phyloP scores from a whole-genome alignment of 169 alveolate genomes.

The Plasmodium yoelii region DNA sequence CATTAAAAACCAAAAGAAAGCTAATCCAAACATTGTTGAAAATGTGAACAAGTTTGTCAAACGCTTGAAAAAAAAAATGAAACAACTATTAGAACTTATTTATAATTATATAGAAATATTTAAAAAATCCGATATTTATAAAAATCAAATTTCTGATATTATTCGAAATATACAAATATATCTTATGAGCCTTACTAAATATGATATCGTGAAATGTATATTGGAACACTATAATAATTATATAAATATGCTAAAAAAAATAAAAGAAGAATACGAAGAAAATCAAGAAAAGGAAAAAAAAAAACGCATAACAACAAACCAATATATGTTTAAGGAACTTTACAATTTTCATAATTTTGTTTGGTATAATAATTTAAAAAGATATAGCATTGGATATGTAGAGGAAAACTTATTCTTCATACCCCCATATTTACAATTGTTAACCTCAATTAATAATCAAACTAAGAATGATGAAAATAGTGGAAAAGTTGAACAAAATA shows the following conservation, averaged over 20 bases:
- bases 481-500: neutral
- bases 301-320: neutral
- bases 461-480: neutral
- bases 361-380: conserved; percentile 2
- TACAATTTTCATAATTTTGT: conserved; percentile 31
- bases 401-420: conserved; percentile 69
- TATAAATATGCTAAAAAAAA: no score
- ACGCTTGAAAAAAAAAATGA: no score
- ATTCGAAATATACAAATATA: no score
- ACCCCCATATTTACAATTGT: conserved; percentile 15
- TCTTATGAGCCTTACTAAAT: no score
- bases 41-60: neutral
- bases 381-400: conserved; percentile 42
- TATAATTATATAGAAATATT: no score
- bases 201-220: no score
- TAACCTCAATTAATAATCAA: no score
- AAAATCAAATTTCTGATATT: no score
- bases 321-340: conserved; percentile 28
- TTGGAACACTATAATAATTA: no score
- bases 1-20: neutral
- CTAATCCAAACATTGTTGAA: neutral
- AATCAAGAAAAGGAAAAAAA: conserved; percentile 14
- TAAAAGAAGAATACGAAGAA: no score
- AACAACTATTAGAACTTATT: no score
- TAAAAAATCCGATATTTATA: no score